A percentile compares a stretch with the other conserved stretches of the same genome.
Conservation (phyloP, 2,329 filamentous ascomycete genomes). For the Drechslera avenae region DNA sequence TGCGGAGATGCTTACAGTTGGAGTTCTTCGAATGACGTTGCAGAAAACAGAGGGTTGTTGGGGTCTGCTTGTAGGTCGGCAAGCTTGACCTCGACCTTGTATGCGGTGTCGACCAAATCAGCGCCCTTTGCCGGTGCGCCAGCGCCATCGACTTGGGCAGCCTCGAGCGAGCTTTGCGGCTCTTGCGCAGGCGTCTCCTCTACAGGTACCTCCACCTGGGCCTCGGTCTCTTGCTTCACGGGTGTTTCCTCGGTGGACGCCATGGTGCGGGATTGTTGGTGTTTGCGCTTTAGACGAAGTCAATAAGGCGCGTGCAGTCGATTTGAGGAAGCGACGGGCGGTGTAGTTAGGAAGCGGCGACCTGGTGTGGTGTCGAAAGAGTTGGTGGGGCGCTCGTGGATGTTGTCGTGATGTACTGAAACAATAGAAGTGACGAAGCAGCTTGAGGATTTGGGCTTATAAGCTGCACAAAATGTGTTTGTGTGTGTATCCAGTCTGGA, state of each 20-base stretch:
- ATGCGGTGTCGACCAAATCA: slow-evolving; percentile 70
- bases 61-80: slow-evolving; percentile 86
- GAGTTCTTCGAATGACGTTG: slow-evolving; percentile 81
- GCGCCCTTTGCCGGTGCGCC: slow-evolving; percentile 48
- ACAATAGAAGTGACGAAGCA: no score
- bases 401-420: no score
- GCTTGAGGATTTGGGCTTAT: no score
- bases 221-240: slow-evolving; percentile 6
- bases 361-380: background rate
- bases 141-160: slow-evolving; percentile 55
- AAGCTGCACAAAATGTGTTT: no score
- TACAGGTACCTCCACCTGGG: background rate
- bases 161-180: slow-evolving; percentile 15
- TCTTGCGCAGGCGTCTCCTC: slow-evolving; percentile 18
- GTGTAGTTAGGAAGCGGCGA: no score
- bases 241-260: slow-evolving; percentile 24
- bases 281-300: slow-evolving; percentile 2
- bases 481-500: no score
- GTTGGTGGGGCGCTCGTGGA: no score
- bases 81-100: slow-evolving; percentile 90
- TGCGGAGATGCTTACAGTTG: slow-evolving; percentile 69
- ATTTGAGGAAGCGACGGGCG: no score
- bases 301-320: background rate
- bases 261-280: slow-evolving; percentile 10
- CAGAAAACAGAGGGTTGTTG: slow-evolving; percentile 85